Conservation (phyloP, 2,329 filamentous ascomycete genomes). For the Neopestalotiopsis clavispora region DNA sequence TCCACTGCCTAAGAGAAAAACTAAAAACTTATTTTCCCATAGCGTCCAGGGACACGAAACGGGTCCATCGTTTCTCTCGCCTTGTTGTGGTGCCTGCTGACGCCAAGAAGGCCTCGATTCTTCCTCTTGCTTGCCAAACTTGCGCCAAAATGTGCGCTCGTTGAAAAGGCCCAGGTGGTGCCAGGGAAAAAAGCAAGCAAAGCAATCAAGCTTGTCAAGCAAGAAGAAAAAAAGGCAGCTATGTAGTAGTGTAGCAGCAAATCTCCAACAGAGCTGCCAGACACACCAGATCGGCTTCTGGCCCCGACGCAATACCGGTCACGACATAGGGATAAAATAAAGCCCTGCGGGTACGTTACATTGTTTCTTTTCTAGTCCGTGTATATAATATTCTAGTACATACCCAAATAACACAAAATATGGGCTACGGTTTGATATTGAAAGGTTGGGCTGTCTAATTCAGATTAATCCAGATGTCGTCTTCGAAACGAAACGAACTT, state of each 20-base stretch:
- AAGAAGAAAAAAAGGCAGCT: too few species aligned
- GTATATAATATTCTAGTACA: not conserved
- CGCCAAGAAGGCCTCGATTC: not conserved
- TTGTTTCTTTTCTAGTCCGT: not conserved
- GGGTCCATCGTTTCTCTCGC: slow-evolving; percentile 1
- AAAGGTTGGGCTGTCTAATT: not conserved
- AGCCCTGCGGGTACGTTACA: not conserved
- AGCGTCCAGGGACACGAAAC: not conserved
- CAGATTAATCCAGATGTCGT: not conserved
- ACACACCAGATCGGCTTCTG: not conserved
- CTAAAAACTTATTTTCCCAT: not conserved
- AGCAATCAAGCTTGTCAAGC: not conserved
- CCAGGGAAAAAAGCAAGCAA: not conserved
- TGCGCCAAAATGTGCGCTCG: not conserved
- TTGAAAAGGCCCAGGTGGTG: not conserved
- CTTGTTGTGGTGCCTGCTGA: not conserved
- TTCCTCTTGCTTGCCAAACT: not conserved
- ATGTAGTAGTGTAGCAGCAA: not conserved
- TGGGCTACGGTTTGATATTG: slow-evolving; percentile 2
- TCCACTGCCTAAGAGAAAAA: not conserved
- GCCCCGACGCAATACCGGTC: not conserved
- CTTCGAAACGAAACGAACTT: not conserved
- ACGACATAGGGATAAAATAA: not conserved
- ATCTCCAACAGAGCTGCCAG: not conserved
- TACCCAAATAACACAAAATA: not conserved